These are phyloP conservation scores for Solanum corneliomulleri DNA, from an alignment of 257 asterid genomes.

Conservation along the genomic window DNA sequence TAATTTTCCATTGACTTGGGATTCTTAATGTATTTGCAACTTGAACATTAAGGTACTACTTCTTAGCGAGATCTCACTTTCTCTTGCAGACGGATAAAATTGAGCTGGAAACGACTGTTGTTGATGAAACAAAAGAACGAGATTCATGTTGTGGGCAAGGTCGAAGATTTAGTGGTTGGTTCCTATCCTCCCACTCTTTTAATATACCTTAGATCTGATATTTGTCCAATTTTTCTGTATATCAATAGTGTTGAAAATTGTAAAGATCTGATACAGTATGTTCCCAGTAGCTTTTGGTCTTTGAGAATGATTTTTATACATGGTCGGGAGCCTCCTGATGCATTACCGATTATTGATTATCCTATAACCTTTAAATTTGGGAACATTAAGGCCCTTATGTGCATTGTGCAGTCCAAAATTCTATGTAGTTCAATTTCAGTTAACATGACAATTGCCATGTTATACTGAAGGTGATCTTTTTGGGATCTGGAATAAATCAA, in stretches of 20 bases:
- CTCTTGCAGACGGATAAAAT: slow-evolving; percentile 76
- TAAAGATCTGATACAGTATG: background rate
- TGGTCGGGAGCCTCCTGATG: background rate
- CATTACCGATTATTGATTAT: background rate
- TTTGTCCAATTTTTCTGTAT: background rate
- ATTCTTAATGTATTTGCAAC: background rate
- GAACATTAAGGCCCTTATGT: background rate
- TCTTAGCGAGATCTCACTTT: slow-evolving; percentile 1
- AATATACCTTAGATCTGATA: background rate
- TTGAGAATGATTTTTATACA: background rate
- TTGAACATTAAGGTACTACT: background rate
- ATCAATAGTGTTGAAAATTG: background rate
- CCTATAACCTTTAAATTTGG: background rate
- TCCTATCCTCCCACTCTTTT: background rate
- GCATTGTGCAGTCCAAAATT: background rate
- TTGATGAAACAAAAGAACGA: slow-evolving; percentile 94
- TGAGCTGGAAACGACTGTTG: slow-evolving; percentile 96
- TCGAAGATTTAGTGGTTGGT: slow-evolving; percentile 94
- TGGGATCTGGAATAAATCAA: background rate
- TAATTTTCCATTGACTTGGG: background rate
- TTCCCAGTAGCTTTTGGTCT: background rate
- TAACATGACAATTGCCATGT: background rate
- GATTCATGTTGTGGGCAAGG: slow-evolving; percentile 89
- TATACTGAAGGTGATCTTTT: background rate
- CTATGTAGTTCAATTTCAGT: background rate